Conservation (phyloP, 768 basidiomycete species). For the Kondoa malvinella region DNA sequence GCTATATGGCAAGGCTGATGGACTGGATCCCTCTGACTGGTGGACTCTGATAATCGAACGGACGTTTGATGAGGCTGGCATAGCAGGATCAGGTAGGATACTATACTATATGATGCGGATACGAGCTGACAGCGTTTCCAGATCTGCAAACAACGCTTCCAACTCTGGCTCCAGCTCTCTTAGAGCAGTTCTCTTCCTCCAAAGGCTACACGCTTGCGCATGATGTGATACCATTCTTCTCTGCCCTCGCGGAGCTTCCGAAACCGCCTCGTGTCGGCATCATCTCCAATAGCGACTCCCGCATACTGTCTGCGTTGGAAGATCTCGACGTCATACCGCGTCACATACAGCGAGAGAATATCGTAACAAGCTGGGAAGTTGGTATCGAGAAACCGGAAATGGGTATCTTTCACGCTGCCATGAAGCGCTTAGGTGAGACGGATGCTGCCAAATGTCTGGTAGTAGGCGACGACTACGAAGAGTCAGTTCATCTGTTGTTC, state of each 20-base stretch:
- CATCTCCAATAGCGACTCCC: slow-evolving; percentile 14
- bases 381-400: slow-evolving; percentile 11
- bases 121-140: background rate
- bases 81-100: background rate
- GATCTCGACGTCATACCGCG: slow-evolving; percentile 12
- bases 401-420: slow-evolving; percentile 10
- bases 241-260: background rate
- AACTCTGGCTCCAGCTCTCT: slow-evolving; percentile 9
- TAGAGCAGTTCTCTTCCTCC: slow-evolving; percentile 11
- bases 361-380: slow-evolving; percentile 10
- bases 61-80: background rate
- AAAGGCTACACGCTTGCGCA: slow-evolving; percentile 4
- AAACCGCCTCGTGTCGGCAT: background rate
- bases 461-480: slow-evolving; percentile 19
- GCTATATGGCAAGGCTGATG: slow-evolving; percentile 11
- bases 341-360: slow-evolving; percentile 6
- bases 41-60: background rate
- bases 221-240: background rate
- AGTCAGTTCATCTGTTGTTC: background rate
- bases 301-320: slow-evolving; percentile 11
- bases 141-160: slow-evolving; percentile 16
- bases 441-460: slow-evolving; percentile 3
- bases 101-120: background rate
- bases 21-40: slow-evolving; percentile 4
- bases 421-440: background rate